These are phyloP conservation scores for Acanthamoeba rhysodes DNA, from an alignment of 208 protist species.

Conservation along the genomic window DNA sequence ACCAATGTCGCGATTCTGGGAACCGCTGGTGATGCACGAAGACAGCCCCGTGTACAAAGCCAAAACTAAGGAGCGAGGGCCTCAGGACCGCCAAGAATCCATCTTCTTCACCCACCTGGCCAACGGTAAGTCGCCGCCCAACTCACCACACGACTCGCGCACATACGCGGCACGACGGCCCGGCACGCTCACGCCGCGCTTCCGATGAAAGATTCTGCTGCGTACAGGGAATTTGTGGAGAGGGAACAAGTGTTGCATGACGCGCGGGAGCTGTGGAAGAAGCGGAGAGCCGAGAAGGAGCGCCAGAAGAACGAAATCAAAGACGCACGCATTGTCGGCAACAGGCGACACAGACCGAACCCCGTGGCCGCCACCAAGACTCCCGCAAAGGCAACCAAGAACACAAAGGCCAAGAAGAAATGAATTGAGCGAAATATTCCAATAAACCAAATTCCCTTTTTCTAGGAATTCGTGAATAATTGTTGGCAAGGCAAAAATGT, in stretches of 20 bases:
- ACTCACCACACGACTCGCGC: neutral
- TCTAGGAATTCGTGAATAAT: no score
- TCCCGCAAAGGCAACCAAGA: no score
- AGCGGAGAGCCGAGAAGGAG: conserved; percentile 25
- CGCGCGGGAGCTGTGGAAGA: neutral
- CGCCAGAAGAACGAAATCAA: neutral
- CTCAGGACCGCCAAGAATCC: conserved; percentile 25
- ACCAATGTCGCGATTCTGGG: neutral
- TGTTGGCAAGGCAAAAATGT: no score
- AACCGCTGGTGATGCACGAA: neutral
- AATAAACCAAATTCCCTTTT: no score
- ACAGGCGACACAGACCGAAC: neutral
- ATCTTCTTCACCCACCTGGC: conserved; percentile 62
- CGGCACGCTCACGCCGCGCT: neutral
- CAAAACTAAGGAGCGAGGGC: conserved; percentile 34
- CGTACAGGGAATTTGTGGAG: neutral
- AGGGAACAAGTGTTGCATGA: neutral
- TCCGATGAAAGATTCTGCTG: neutral
- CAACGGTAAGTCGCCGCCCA: neutral
- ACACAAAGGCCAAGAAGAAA: neutral
- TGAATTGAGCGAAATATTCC: no score
- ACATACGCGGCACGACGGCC: neutral
- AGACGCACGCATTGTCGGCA: neutral
- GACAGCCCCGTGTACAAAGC: neutral
- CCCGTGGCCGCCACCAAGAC: no score